phyloP scores from a whole-genome alignment of 768 basidiomycete genomes.

The Xanthoconium stramineum region DNA sequence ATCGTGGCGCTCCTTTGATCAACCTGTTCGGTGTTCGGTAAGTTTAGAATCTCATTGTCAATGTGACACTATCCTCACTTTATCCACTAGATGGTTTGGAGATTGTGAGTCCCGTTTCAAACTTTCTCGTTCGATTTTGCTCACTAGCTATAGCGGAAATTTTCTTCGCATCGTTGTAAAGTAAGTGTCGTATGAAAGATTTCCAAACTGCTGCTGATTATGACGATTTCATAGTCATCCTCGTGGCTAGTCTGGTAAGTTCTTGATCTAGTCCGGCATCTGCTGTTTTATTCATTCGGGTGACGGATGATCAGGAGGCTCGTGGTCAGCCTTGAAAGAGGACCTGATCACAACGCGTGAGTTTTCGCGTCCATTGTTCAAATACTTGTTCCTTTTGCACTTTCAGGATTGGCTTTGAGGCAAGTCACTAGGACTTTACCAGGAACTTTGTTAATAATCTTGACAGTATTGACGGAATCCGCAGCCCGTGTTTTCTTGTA shows the following conservation, averaged over 20 bases:
- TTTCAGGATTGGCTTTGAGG: conserved; percentile 21
- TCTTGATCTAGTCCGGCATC: not conserved
- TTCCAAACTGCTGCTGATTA: not conserved
- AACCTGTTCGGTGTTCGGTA: conserved; percentile 47
- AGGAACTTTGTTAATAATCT: not conserved
- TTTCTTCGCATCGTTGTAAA: conserved; percentile 21
- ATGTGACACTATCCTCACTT: conserved; percentile 35
- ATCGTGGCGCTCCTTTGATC: conserved; percentile 38
- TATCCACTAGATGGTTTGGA: conserved; percentile 19
- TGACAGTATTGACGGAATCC: conserved; percentile 23
- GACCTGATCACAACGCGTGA: conserved; percentile 44
- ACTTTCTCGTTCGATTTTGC: not conserved
- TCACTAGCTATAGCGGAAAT: conserved; percentile 22
- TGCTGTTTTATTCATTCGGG: not conserved
- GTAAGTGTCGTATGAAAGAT: conserved; percentile 5
- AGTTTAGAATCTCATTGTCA: conserved; percentile 32
- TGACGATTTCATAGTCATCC: conserved; percentile 26
- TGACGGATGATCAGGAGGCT: conserved; percentile 39
- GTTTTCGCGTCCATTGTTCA: conserved; percentile 32
- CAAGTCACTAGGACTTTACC: not conserved
- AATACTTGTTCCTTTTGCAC: not conserved
- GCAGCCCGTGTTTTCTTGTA: conserved; percentile 24
- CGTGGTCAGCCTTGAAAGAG: conserved; percentile 20
- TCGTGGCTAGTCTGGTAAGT: conserved; percentile 35
- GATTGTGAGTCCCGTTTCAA: conserved; percentile 13